Percentiles rank a stretch among this genome's conserved stretches.
Conservation (phyloP, 2,329 filamentous ascomycete genomes). For the Colletotrichum noveboracense region DNA sequence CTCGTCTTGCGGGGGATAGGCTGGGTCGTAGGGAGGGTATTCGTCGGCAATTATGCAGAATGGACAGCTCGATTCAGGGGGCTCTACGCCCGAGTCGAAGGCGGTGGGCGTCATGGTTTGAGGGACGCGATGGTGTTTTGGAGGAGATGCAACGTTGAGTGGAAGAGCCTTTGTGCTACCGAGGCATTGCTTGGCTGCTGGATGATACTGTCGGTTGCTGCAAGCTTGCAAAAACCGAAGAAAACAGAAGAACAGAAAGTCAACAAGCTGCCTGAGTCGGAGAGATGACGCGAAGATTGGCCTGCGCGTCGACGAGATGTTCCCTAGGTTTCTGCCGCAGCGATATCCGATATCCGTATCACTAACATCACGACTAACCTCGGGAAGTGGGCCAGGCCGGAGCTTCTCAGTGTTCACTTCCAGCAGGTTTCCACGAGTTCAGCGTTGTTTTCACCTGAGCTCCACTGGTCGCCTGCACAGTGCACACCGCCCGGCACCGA, state of each 20-base stretch:
- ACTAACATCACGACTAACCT: slow-evolving; percentile 12
- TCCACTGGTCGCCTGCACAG: neutral
- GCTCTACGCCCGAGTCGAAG: slow-evolving; percentile 21
- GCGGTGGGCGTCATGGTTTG: slow-evolving; percentile 10
- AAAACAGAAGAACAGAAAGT: neutral
- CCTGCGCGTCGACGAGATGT: neutral
- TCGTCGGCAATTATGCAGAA: slow-evolving; percentile 65
- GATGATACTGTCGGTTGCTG: neutral
- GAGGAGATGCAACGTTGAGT: neutral
- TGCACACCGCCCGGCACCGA: neutral
- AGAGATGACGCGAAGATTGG: neutral
- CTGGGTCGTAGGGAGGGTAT: slow-evolving; percentile 54
- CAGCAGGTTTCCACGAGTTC: neutral
- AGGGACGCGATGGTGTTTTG: neutral
- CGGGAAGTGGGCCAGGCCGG: slow-evolving; percentile 16
- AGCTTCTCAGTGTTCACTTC: neutral
- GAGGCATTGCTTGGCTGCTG: neutral
- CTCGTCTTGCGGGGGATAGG: slow-evolving; percentile 43
- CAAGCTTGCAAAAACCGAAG: too few relatives aligned
- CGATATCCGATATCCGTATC: neutral
- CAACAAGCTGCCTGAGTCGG: neutral
- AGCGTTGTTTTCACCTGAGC: neutral
- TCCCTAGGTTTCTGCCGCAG: neutral
- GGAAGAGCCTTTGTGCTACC: neutral
- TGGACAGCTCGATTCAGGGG: slow-evolving; percentile 52